phyloP scores from a whole-genome alignment of 768 basidiomycete genomes.

The Mycena venus region DNA sequence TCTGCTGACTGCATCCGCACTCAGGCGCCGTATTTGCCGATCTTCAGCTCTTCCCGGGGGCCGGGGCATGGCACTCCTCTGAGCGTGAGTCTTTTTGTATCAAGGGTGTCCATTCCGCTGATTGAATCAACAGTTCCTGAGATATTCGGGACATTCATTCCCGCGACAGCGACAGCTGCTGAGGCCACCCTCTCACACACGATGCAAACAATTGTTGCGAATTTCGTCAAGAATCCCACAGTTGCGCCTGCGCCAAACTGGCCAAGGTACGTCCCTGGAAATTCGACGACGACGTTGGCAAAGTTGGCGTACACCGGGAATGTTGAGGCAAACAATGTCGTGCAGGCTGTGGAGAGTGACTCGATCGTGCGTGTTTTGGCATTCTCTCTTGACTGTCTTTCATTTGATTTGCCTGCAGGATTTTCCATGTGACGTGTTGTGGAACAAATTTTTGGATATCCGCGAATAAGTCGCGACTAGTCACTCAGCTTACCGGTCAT shows the following conservation, averaged over 20 bases:
- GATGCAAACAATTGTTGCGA: slow-evolving; percentile 34
- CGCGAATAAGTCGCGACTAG: slow-evolving; percentile 6
- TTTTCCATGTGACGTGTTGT: slow-evolving; percentile 1
- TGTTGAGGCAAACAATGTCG: slow-evolving; percentile 31
- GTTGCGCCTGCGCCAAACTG: slow-evolving; percentile 33
- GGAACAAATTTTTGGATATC: slow-evolving; percentile 18
- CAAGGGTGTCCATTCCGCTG: not conserved
- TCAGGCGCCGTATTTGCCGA: slow-evolving; percentile 34
- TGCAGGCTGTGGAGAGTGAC: slow-evolving; percentile 26
- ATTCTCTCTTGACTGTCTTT: not conserved
- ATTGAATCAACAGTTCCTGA: slow-evolving; percentile 24
- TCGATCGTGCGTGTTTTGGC: slow-evolving; percentile 9
- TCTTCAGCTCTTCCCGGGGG: slow-evolving; percentile 37
- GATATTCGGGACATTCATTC: slow-evolving; percentile 44
- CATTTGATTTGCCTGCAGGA: not conserved
- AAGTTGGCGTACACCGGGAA: slow-evolving; percentile 37
- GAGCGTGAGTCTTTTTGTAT: slow-evolving; percentile 27
- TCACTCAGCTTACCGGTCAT: no score
- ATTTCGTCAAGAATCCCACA: slow-evolving; percentile 36
- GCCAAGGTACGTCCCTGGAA: slow-evolving; percentile 32
- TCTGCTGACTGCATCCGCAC: not conserved
- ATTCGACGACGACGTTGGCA: slow-evolving; percentile 30
- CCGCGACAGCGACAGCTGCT: slow-evolving; percentile 34
- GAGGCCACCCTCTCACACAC: slow-evolving; percentile 39
- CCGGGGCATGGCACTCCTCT: slow-evolving; percentile 38